Evolutionary conservation across 2,329 filamentous ascomycete species (phyloP).

Genomic region (Penicillium sp.): DNA sequence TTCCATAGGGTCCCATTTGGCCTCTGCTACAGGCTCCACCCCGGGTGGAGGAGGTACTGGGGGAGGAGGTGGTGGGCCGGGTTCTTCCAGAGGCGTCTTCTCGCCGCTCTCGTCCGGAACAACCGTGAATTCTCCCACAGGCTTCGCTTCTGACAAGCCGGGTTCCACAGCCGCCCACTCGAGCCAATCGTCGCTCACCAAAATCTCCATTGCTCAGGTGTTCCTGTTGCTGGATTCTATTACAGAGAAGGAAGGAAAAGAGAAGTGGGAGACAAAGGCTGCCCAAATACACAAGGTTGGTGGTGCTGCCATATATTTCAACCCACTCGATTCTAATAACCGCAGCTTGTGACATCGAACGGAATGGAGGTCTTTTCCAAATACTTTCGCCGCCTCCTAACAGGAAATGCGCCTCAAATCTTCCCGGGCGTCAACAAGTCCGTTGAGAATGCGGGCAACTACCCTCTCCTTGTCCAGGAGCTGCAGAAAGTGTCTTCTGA

Average conservation of each 20-base stretch:
- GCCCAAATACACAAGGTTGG: constrained; percentile 89
- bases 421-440: constrained; percentile 76
- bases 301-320: neutral
- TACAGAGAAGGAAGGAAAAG: constrained; percentile 86
- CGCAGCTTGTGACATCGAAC: constrained; percentile 89
- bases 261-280: constrained; percentile 88
- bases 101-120: constrained; percentile 59
- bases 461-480: constrained; percentile 76
- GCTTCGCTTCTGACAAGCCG: constrained; percentile 51
- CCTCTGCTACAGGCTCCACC: constrained; percentile 55
- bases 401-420: constrained; percentile 85
- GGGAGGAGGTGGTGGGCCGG: constrained; percentile 54
- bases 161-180: constrained; percentile 43
- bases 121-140: constrained; percentile 53
- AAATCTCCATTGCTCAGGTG: constrained; percentile 93
- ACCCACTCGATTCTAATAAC: neutral
- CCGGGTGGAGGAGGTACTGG: constrained; percentile 50
- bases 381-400: constrained; percentile 90
- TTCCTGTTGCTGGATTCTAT: constrained; percentile 91
- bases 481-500: constrained; percentile 82
- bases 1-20: constrained; percentile 55
- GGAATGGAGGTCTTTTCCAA: constrained; percentile 98
- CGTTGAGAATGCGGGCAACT: constrained; percentile 74
- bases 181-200: constrained; percentile 67
- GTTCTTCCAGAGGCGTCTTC: constrained; percentile 56